Evolutionary conservation across 129 eudicot genomes (phyloP), one percentile per base, ranked within the genome.

Genomic region (Glebionis coronaria): DNA sequence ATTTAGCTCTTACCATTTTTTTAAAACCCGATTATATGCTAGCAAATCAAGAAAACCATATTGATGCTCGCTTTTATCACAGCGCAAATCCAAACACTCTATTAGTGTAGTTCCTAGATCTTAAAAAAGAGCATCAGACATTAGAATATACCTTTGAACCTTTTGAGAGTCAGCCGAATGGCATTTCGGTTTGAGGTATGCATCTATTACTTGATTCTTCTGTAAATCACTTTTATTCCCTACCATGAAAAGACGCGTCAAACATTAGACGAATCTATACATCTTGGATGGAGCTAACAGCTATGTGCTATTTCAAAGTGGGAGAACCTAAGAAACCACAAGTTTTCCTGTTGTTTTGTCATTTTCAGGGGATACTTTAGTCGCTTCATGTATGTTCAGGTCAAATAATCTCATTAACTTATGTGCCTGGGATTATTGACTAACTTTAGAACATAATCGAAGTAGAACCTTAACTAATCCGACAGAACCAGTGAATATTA

Each of bases 121-220:
- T 2, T 47, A 29, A 29, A 9, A 50, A 53, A 25, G 42, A 71
- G 1, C 12, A 14, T 35, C 16, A 27, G n/a, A 45, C 6, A 12
- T 62, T n/a, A 28, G 75, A 51, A 35, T 56, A 45, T 76, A 86
- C 98, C 92, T 77, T 25, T 80, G 82, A 53, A 93, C 95, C 46
- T 63, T 75, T 58, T 83, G 84, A 63, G 98, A 93, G 72, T 88
- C 98, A 3, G 85, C 90, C 18, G 83, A 56, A 76, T 93, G 98
- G 83, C 98, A 93, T 80, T 86, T 86, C 19, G 98, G 98, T 70
- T 73, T 82, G 77, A 86, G 71, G 70, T 85, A 93, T 58, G 98
- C 98, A 67, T 84, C 76, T 18, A 93, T 86, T 79, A 88, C 98
- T 69, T 79, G 44, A 19, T 79, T 79, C 11, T 42, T 63, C 47